Conservation (phyloP, 179 eudicot species). For the Camellia oleifera region DNA sequence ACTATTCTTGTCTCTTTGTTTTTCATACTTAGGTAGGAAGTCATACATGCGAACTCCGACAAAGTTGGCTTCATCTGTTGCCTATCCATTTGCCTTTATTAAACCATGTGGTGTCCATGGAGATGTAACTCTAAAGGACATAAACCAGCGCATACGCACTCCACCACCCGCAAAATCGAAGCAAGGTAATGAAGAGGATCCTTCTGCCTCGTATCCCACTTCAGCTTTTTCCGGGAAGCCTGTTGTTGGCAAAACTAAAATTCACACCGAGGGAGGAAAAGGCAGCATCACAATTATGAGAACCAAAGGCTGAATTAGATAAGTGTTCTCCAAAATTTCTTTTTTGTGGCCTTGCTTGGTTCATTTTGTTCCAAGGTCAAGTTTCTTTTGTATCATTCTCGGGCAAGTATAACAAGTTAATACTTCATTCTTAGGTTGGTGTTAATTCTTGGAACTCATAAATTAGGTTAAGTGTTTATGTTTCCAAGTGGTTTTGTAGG, state of each 20-base stretch:
- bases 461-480: constrained; percentile 15
- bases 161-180: constrained; percentile 63
- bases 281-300: constrained; percentile 97
- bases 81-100: constrained; percentile 72
- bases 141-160: constrained; percentile 66
- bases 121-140: constrained; percentile 77
- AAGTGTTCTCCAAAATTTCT: constrained; percentile 9
- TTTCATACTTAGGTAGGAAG: constrained; percentile 52
- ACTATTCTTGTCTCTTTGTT: neutral
- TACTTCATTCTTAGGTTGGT: constrained; percentile 2
- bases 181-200: constrained; percentile 46
- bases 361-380: neutral
- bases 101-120: constrained; percentile 75
- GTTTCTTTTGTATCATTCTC: neutral
- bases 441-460: neutral
- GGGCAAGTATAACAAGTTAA: neutral
- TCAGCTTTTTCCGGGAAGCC: constrained; percentile 96
- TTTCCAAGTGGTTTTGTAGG: constrained; percentile 14
- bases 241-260: constrained; percentile 87
- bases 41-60: constrained; percentile 67
- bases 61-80: constrained; percentile 64
- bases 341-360: neutral
- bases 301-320: constrained; percentile 69
- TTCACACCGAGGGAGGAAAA: constrained; percentile 90
- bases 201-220: constrained; percentile 42